phyloP scores from a whole-genome alignment of 2,329 filamentous ascomycete species.

The Trichoderma hamatum region DNA sequence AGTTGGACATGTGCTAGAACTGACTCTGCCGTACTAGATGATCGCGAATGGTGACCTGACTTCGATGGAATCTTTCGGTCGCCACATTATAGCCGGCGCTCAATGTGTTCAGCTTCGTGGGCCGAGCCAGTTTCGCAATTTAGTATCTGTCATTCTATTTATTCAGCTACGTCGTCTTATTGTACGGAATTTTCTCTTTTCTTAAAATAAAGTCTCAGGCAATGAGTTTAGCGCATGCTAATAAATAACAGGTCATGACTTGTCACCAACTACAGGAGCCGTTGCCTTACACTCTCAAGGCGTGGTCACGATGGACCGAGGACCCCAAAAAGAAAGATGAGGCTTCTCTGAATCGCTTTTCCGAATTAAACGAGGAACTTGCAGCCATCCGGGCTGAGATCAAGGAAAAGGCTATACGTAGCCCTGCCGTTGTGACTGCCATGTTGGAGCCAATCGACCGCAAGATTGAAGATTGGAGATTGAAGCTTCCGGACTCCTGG shows the following conservation, averaged over 20 bases:
- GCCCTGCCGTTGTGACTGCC: neutral
- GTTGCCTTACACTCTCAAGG: slow-evolving; percentile 29
- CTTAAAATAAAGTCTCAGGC: neutral
- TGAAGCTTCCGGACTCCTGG: neutral
- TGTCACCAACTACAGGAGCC: slow-evolving; percentile 34
- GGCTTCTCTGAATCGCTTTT: neutral
- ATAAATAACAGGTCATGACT: slow-evolving; percentile 27
- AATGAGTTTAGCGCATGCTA: neutral
- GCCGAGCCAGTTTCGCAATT: slow-evolving; percentile 29
- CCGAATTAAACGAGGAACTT: neutral
- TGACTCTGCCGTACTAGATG: slow-evolving; percentile 20
- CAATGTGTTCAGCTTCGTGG: slow-evolving; percentile 32
- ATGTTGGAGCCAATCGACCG: neutral
- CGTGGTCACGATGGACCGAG: slow-evolving; percentile 31
- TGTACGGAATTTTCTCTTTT: slow-evolving; percentile 6
- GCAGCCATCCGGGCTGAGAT: neutral
- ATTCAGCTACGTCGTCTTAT: slow-evolving; percentile 32
- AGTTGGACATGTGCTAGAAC: neutral
- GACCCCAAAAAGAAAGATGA: slow-evolving; percentile 3
- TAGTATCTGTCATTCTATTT: slow-evolving; percentile 28
- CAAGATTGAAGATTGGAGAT: neutral
- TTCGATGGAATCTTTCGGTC: slow-evolving; percentile 31
- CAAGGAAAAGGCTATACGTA: neutral
- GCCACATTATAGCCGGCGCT: slow-evolving; percentile 32
- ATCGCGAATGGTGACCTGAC: slow-evolving; percentile 28